phyloP scores from a whole-genome alignment of 148 eudicot species.

The Chenopodium formosanum region DNA sequence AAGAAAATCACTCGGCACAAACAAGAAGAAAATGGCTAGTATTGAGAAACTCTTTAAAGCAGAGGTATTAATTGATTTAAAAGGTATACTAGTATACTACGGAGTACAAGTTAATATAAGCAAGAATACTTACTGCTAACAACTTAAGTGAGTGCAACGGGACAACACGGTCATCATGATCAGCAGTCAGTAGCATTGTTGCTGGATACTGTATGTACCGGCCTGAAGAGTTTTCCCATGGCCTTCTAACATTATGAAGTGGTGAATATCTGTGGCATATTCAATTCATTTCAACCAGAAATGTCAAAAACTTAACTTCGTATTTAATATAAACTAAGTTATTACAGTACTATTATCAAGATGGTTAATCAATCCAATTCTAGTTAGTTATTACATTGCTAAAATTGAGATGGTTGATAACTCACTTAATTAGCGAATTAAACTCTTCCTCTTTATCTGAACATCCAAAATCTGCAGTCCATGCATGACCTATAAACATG shows the following conservation, averaged over 20 bases:
- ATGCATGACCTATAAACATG: constrained; percentile 68
- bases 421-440: constrained; percentile 80
- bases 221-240: constrained; percentile 67
- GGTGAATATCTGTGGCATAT: constrained; percentile 68
- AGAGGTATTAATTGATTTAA: neutral
- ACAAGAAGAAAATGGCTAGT: neutral
- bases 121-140: constrained; percentile 56
- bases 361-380: neutral
- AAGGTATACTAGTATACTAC: neutral
- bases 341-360: too few relatives aligned
- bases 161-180: constrained; percentile 93
- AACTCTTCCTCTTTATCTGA: constrained; percentile 92
- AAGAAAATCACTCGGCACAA: neutral
- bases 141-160: constrained; percentile 85
- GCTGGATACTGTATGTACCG: constrained; percentile 66
- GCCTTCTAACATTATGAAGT: constrained; percentile 85
- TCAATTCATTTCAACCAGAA: neutral
- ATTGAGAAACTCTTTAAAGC: neutral
- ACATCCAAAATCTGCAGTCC: constrained; percentile 89
- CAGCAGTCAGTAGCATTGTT: constrained; percentile 88
- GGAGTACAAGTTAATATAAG: neutral
- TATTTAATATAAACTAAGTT: too few relatives aligned
- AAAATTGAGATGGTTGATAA: neutral
- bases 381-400: neutral
- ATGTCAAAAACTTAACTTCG: neutral